These are phyloP conservation scores for Oxyria digyna DNA, from an alignment of 148 eudicot species.

Conservation along the genomic window DNA sequence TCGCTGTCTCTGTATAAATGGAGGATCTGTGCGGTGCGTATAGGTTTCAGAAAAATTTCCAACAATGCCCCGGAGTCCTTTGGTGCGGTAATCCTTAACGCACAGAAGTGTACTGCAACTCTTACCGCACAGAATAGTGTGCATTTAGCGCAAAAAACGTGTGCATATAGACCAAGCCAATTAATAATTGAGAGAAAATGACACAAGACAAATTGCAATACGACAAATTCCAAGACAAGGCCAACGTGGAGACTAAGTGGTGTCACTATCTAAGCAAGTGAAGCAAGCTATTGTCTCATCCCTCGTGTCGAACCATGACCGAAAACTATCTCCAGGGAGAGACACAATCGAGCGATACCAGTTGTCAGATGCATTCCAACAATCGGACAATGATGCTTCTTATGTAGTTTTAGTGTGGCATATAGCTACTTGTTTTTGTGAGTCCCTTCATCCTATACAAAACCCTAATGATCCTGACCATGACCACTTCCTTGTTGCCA, in stretches of 20 bases:
- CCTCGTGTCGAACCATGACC: background rate
- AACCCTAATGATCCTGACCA: background rate
- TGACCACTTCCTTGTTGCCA: background rate
- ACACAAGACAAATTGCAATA: no score
- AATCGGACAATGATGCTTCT: background rate
- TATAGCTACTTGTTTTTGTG: constrained; percentile 4
- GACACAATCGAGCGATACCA: background rate
- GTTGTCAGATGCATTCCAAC: background rate
- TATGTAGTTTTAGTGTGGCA: background rate
- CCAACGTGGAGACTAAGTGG: background rate
- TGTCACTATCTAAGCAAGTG: background rate
- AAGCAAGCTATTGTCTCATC: background rate
- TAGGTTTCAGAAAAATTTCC: no score
- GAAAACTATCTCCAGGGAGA: background rate
- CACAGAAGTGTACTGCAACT: no score
- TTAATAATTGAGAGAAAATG: no score
- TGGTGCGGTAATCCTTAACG: no score
- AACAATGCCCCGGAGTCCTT: no score
- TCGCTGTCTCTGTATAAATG: no score
- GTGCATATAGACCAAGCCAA: no score
- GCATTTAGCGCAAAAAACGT: no score
- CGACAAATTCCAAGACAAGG: background rate
- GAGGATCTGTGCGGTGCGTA: no score
- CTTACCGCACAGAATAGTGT: no score
- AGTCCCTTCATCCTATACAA: background rate